Evolutionary conservation across 176 grass and related monocot species (phyloP), one percentile per base, ranked within the genome.

Genomic region (Avena eriantha): DNA sequence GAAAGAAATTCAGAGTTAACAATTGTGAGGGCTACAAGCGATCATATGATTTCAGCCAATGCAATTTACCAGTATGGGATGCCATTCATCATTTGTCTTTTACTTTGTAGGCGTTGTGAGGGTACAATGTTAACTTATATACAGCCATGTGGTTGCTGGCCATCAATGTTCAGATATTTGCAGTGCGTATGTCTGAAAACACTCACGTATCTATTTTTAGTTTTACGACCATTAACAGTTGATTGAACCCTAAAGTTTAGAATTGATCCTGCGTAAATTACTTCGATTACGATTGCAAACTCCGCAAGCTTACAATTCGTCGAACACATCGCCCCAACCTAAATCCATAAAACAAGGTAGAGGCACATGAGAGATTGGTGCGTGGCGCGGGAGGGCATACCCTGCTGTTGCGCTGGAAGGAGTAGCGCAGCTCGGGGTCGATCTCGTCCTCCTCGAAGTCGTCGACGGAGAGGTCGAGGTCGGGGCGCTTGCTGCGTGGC

Each of bases 371-470:
- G 26, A 82, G 67, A 51, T 69, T 75, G 57, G 19, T 7, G 31
- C 18, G 1, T 31, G 50, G 50, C 6, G 34, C n/a, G 71, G 70
- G 43, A 12, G 5, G 22, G 3, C 22, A 22, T 86, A 92, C 90
- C 79, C 86, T 86, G 80, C 79, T 86, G 83, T 92, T 89, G 29
- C 87, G 83, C 90, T 89, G 84, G 83, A 92, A 92, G 80, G 86
- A 89, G 83, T 88, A 94, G 18, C 90, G 82, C 33, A 94, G 85
- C 85, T 94, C 90, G 57, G 93, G 93, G 87, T 94, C 93, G 85
- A 94, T 94, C 48, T 95, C 93, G 15, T 90, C 91, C 73, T 93
- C 91, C 12, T 88, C 87, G 79, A 88, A 91, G 77, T 94, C 92
- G 58, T 91, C 87, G 10, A 83, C 72, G 63, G 85, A 1, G 78